A percentile compares a stretch with the other conserved stretches of the same genome.
Conservation (phyloP, 352 stramenopile species). For the Pythium monospermum region DNA sequence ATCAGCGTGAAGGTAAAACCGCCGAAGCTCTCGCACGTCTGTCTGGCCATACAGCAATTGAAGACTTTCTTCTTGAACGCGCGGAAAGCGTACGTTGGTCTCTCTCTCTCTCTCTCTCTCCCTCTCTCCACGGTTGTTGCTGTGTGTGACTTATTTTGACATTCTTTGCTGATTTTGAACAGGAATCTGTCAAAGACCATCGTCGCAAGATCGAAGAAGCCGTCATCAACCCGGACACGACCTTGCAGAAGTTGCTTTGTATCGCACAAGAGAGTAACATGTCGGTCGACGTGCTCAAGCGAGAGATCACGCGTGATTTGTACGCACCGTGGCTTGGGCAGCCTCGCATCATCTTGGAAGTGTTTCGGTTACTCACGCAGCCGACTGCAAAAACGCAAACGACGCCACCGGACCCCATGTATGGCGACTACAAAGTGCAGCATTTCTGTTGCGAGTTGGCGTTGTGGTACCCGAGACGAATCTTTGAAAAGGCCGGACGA, state of each 20-base stretch:
- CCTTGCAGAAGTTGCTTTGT: constrained; percentile 53
- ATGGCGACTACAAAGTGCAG: constrained; percentile 78
- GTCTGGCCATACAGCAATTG: constrained; percentile 59
- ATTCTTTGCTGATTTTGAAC: neutral
- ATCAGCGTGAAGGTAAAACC: constrained; percentile 73
- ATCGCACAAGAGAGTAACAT: constrained; percentile 65
- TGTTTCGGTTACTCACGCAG: constrained; percentile 68
- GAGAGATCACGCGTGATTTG: constrained; percentile 75
- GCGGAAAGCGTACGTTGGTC: constrained; percentile 80
- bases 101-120: too few species aligned
- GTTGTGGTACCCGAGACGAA: constrained; percentile 65
- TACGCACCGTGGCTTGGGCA: constrained; percentile 70
- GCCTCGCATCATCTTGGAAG: constrained; percentile 77
- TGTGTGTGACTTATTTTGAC: neutral
- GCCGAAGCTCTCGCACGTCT: constrained; percentile 58
- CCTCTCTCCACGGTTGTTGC: neutral
- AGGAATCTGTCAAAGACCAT: constrained; percentile 86
- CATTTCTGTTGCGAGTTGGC: constrained; percentile 83
- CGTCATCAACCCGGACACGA: constrained; percentile 49
- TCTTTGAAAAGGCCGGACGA: constrained; percentile 53
- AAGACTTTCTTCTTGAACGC: constrained; percentile 75
- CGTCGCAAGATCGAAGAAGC: constrained; percentile 81
- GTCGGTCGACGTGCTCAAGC: constrained; percentile 69
- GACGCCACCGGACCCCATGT: constrained; percentile 55
- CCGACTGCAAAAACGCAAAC: constrained; percentile 25